Base-by-base conservation (phyloP, 2,329 filamentous ascomycete genomes). In the Aureobasidium sp. region DNA sequence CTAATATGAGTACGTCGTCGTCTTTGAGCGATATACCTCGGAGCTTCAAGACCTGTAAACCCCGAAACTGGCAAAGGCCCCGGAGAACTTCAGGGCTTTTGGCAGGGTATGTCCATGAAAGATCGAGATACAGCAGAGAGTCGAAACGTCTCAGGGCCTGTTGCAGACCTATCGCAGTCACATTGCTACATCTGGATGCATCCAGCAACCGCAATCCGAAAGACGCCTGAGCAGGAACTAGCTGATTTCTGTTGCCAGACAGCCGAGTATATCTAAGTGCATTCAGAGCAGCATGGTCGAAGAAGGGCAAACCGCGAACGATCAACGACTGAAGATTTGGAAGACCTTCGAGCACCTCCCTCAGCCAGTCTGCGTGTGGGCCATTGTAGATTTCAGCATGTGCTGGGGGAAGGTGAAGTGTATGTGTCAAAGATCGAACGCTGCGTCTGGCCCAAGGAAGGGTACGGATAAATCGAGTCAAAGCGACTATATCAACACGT, bases 321-420 rank as follows among this genome's bases (percentile, higher is more conserved):
- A 85, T 77, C 51, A 86, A 70, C 1, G 80, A 82, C 65, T 85
- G 83, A 17, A 86, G 71, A 57, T 78, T 78, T 2, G 83, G 83
- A 21, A 86, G 72, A 57, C 75, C 77, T 58, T 83, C 80, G 23
- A 85, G 74, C 4, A 84, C 75, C 61, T 85, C 82, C 51, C 79
- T 74, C 38, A 86, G 71, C 83, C 83, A 86, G 61, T 80, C 80
- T 3, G 78, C 74, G 60, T 81, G 78, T 1, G 81, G 83, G 15
- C 81, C 81, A 61, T 79, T 81, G 67, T 85, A 85, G 29, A 84
- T 77, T 67, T 85, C 82, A 2, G 81, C 81, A 62, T 84, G 75
- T 2, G 82, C 82, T 3, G 83, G 81, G 3, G 82, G 82, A 23
- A 86, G 74, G 66, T 83, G 81, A 19, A 86, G 74, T 1, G 83